Conservation (phyloP, 805 yeast genomes). For the Kurtzmaniella fragi region DNA sequence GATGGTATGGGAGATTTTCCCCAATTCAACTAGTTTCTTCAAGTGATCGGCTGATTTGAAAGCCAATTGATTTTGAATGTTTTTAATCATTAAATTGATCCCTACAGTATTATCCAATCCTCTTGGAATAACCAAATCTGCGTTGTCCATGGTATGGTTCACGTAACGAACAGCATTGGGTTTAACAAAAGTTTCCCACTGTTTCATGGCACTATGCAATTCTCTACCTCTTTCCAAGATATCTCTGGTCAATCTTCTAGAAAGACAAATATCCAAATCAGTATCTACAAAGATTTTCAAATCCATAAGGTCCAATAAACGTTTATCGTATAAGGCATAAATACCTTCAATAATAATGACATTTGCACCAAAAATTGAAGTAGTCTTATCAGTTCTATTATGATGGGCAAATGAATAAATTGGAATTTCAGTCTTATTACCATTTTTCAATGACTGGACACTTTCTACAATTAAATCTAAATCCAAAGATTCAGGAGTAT, state of each 20-base stretch:
- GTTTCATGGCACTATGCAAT: slow-evolving; percentile 71
- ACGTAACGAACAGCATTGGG: slow-evolving; percentile 81
- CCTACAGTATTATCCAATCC: slow-evolving; percentile 83
- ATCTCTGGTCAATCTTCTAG: slow-evolving; percentile 83
- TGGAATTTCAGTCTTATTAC: slow-evolving; percentile 43
- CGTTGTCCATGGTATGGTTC: slow-evolving; percentile 68
- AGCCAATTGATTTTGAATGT: slow-evolving; percentile 66
- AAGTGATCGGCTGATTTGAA: slow-evolving; percentile 66
- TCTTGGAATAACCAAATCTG: slow-evolving; percentile 87
- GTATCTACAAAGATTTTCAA: slow-evolving; percentile 89
- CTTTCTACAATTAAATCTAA: slow-evolving; percentile 64
- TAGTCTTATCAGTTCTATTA: slow-evolving; percentile 59
- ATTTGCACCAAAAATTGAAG: slow-evolving; percentile 87
- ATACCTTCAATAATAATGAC: slow-evolving; percentile 92
- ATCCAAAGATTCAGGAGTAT: slow-evolving; percentile 81
- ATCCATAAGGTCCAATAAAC: slow-evolving; percentile 73
- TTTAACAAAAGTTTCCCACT: slow-evolving; percentile 88
- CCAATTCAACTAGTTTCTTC: slow-evolving; percentile 54
- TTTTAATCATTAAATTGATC: slow-evolving; percentile 71
- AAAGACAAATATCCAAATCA: slow-evolving; percentile 86
- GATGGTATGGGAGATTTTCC: slow-evolving; percentile 25
- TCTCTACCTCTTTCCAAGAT: slow-evolving; percentile 84
- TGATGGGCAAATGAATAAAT: slow-evolving; percentile 63
- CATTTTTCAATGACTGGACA: slow-evolving; percentile 63
- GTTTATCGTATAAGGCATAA: slow-evolving; percentile 68